Evolutionary conservation across 1,284 basidiomycete genomes (phyloP).

Genomic region (Sporisorium scitamineum): DNA sequence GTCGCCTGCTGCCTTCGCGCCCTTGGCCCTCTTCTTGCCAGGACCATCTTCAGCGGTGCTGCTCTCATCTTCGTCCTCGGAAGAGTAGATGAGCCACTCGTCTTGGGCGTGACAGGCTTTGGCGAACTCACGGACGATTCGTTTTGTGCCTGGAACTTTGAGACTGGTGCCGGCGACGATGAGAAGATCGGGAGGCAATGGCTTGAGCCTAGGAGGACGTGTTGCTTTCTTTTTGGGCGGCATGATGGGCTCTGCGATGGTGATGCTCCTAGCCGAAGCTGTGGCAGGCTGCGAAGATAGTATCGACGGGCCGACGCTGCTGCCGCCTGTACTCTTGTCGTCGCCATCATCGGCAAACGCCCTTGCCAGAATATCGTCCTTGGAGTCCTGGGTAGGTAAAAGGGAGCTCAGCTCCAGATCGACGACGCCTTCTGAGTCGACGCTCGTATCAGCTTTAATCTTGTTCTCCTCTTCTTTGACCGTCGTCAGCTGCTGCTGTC

Average conservation of each 20-base stretch:
- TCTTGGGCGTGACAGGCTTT: conserved; percentile 77
- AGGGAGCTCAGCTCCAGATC: conserved; percentile 30
- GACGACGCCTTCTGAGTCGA: conserved; percentile 34
- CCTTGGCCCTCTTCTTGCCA: conserved; percentile 31
- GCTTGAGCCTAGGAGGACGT: conserved; percentile 60
- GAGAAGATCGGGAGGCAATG: conserved; percentile 81
- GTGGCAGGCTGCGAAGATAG: conserved; percentile 16
- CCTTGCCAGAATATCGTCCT: conserved; percentile 48
- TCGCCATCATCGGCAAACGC: conserved; percentile 51
- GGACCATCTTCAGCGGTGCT: conserved; percentile 45
- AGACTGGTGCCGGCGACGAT: conserved; percentile 96
- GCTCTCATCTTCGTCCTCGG: conserved; percentile 54
- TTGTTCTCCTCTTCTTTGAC: conserved; percentile 13
- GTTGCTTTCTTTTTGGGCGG: conserved; percentile 26
- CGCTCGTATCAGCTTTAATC: conserved; percentile 23
- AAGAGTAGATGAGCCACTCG: conserved; percentile 47
- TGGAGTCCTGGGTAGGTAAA: conserved; percentile 11
- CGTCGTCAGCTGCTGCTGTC: conserved; percentile 11
- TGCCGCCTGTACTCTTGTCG: conserved; percentile 6
- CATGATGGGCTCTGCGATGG: conserved; percentile 30
- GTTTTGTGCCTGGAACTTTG: conserved; percentile 92
- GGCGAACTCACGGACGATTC: conserved; percentile 92
- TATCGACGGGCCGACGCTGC: conserved; percentile 5
- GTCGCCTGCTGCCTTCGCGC: conserved; percentile 7
- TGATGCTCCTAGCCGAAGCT: conserved; percentile 21